Base-by-base conservation (phyloP, 768 basidiomycete genomes). In the Postia placenta region DNA sequence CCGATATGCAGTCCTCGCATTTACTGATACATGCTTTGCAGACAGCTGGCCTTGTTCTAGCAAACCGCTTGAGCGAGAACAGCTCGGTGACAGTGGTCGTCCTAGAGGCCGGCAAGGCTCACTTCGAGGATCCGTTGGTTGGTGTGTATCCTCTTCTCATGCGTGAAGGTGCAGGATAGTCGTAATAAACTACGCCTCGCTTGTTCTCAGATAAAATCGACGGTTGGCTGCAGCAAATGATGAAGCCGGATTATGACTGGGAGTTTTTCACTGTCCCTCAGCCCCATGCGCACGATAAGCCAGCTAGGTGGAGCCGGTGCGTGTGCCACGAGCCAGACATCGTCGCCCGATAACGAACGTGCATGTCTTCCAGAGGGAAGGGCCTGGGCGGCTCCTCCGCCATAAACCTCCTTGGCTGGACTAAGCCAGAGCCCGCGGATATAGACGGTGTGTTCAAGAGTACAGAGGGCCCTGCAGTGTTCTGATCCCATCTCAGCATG, bases 351-450 rank as follows among this genome's bases (percentile, higher is more conserved):
- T 33, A 33, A 33, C 30, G 30, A 33, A 15, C 30, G 30, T 7
- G 15, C 7, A 9, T 22, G 38, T 5, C 11, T 7, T 9, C 9
- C 40, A 58, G 56, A 15, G 53, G 54, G 12, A 53, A 51, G 27
- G 50, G 56, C 11, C 27, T 56, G 4, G 65, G 78, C 2, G 77
- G 78, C 2, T 71, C 63, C 47, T 76, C 75, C 0, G 57, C 57
- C 4, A 66, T 76, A 24, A 80, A 80, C 52, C 72, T 73, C 51
- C 59, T 64, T 22, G 56, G 55, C 35, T 68, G 60, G 59, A 61
- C 41, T 4, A 53, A 56, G 23, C 68, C 68, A 5, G 59, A 61
- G 26, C 46, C 37, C 2, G 59, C 56, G 19, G 68, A 69, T 26
- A 49, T 69, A 14, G 65, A 69, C 37, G 63, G 58, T 56, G 20